Base-by-base conservation (phyloP, 1,284 basidiomycete species). In the Puccinia novopanici region DNA sequence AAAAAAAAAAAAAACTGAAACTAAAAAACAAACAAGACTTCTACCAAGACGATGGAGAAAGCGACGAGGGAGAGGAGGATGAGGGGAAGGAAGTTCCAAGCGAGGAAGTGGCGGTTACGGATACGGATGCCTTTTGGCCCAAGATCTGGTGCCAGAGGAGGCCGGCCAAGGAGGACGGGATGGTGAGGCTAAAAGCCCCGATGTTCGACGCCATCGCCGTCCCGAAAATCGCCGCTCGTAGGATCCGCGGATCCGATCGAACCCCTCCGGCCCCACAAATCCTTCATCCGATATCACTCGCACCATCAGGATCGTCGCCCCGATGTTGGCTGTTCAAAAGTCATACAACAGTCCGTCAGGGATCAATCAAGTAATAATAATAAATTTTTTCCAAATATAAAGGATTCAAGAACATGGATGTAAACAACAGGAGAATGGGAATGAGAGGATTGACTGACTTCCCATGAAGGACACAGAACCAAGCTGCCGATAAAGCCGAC, bases 281-380 rank as follows among this genome's bases (percentile, higher is more conserved):
- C 54, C 37, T 5, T 12, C 19, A 65, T 80, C 54, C 9, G 55
- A 71, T 8, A 90, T 85, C 50, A 91, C 88, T 61, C 91, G 88
- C 61, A 91, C 90, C 30, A 98, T 89, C 40, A 99, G 88, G 84
- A 99, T 96, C 0, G 95, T 98, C 2, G 94, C 93, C 57, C 95
- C 96, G 80, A 98, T 98, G 85, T 98, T 80, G 8, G 77, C 77
- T 80, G 22, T 40, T 55, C 9, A 15, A 34, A 34, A 34, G 2
- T 34, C 34, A 34, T 2, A 34, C 34, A 34, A 34, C 1, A 34
- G 34, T 34, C 34, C 34, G 34, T 34, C 34, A 34, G 2, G 34
- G 34, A 34, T 34, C 34, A 34, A 34, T 34, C 34, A 34, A 34
- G 4, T 34, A 34, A 34, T 34, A 42, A 13, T 54, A 19, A 24